These are phyloP conservation scores for Glebionis coronaria DNA, from an alignment of 129 eudicot species.

Conservation along the genomic window DNA sequence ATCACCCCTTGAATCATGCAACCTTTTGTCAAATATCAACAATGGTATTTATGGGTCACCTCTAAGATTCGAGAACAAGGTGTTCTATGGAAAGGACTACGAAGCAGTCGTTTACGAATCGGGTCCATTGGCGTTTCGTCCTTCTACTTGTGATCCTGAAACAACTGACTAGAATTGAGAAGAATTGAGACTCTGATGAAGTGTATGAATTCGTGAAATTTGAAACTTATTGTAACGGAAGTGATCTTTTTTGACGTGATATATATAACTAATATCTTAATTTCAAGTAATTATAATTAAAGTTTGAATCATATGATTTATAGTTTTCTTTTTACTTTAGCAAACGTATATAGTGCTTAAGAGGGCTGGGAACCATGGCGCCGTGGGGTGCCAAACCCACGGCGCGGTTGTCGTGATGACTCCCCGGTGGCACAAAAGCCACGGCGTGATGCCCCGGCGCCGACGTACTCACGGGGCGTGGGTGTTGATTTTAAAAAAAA, in stretches of 20 bases:
- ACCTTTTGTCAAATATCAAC: constrained; percentile 60
- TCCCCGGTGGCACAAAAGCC: no score
- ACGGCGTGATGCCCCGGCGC: no score
- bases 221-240: not conserved
- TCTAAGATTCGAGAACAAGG: constrained; percentile 67
- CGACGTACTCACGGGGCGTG: no score
- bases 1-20: constrained; percentile 62
- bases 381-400: no score
- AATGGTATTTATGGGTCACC: constrained; percentile 80
- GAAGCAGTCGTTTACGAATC: constrained; percentile 70
- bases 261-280: not conserved
- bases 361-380: no score
- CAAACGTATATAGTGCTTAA: no score
- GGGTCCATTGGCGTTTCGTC: constrained; percentile 85
- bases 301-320: no score
- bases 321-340: no score
- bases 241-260: not conserved
- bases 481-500: no score
- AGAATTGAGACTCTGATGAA: not conserved
- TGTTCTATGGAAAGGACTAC: constrained; percentile 34
- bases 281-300: no score
- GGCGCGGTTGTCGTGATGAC: no score
- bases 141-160: constrained; percentile 49
- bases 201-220: not conserved
- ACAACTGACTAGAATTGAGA: constrained; percentile 21